A percentile compares a stretch with the other conserved stretches of the same genome.
phyloP scores from a whole-genome alignment of 1,139 yeast genomes.

The Geotrichum europaeum region DNA sequence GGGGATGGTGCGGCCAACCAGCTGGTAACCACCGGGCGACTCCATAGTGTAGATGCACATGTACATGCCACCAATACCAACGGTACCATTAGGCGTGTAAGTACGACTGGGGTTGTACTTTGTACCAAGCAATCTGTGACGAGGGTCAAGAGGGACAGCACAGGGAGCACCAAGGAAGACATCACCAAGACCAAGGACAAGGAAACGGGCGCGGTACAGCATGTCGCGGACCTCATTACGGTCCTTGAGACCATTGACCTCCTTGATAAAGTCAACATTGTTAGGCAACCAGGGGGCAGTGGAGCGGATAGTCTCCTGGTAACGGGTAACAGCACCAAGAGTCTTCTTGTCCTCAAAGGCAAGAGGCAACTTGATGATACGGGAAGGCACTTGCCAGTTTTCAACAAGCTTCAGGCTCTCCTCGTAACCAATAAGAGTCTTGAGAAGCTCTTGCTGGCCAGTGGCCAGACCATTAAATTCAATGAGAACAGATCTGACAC shows the following conservation, averaged over 20 bases:
- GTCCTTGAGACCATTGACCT: constrained; percentile 65
- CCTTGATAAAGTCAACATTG: constrained; percentile 90
- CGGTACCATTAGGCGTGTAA: constrained; percentile 92
- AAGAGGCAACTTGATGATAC: constrained; percentile 82
- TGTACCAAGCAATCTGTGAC: constrained; percentile 86
- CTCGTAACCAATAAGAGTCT: constrained; percentile 66
- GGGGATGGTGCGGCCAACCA: constrained; percentile 93
- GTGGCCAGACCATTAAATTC: constrained; percentile 64
- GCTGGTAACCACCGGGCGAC: constrained; percentile 97
- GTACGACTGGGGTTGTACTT: constrained; percentile 96
- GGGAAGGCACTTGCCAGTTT: constrained; percentile 81
- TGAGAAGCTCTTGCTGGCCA: constrained; percentile 53
- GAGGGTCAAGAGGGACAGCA: constrained; percentile 95
- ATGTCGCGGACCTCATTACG: constrained; percentile 73
- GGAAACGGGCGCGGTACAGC: constrained; percentile 80
- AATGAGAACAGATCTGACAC: constrained; percentile 88
- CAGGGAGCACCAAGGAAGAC: constrained; percentile 97
- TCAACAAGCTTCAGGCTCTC: constrained; percentile 63
- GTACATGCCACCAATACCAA: constrained; percentile 97
- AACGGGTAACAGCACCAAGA: constrained; percentile 80
- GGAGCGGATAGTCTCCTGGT: constrained; percentile 86
- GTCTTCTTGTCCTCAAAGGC: constrained; percentile 92
- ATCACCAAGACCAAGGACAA: constrained; percentile 94
- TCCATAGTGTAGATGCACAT: constrained; percentile 99
- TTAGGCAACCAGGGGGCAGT: constrained; percentile 97